A percentile compares a stretch with the other conserved stretches of the same genome.
Evolutionary conservation across 2,329 filamentous ascomycete species (phyloP).

Genomic region (Hortaea werneckii): DNA sequence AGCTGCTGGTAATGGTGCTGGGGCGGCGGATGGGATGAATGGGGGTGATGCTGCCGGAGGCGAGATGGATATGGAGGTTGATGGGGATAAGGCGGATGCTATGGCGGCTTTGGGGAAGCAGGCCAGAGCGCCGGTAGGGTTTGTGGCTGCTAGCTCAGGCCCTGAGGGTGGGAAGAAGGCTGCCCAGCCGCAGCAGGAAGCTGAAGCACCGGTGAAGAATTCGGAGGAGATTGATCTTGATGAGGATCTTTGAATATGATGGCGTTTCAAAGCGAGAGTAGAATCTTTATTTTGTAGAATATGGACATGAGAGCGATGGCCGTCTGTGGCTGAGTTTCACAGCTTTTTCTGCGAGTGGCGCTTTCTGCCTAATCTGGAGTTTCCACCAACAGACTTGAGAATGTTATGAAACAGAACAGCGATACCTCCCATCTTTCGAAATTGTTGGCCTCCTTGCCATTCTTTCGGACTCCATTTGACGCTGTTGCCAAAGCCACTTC

Average conservation of each 20-base stretch:
- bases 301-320: too few species aligned
- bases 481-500: too few species aligned
- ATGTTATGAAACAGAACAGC: too few species aligned
- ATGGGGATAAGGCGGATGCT: slow-evolving; percentile 56
- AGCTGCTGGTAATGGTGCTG: slow-evolving; percentile 36
- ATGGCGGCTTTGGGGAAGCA: slow-evolving; percentile 86
- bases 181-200: slow-evolving; percentile 3
- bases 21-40: slow-evolving; percentile 22
- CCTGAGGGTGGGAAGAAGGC: slow-evolving; percentile 24
- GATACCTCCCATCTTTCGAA: too few species aligned
- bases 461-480: too few species aligned
- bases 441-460: too few species aligned
- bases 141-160: slow-evolving; percentile 70
- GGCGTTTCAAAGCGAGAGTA: too few species aligned
- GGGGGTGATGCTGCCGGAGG: slow-evolving; percentile 28
- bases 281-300: too few species aligned
- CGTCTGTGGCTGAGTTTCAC: too few species aligned
- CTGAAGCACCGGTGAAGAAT: slow-evolving; percentile 7
- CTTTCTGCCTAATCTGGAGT: too few species aligned
- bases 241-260: slow-evolving; percentile 17
- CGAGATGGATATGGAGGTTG: slow-evolving; percentile 34
- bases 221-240: slow-evolving; percentile 27
- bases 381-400: too few species aligned
- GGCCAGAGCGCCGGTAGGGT: slow-evolving; percentile 74
- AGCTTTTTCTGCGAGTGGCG: too few species aligned